phyloP scores from a whole-genome alignment of 352 stramenopile genomes.

The Globisporangium megalacanthum region DNA sequence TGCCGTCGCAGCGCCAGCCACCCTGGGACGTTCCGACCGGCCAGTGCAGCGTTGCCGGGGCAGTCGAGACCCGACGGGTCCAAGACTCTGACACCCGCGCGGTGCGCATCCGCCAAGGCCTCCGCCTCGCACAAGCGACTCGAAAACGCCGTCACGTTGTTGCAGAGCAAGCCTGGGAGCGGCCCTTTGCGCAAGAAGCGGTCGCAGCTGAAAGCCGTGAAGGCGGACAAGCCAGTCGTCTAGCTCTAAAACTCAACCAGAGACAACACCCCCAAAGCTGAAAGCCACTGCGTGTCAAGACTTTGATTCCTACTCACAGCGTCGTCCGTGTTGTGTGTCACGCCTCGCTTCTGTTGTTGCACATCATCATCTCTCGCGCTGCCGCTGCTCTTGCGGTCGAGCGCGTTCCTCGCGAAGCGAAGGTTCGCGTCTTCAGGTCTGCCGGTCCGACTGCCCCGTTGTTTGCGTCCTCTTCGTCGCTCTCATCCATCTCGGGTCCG shows the following conservation, averaged over 20 bases:
- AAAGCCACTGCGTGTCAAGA: too few relatives aligned
- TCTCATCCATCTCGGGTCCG: slow-evolving; percentile 6
- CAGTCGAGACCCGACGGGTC: background rate
- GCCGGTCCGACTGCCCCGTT: background rate
- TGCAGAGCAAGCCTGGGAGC: background rate
- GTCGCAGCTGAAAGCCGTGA: slow-evolving; percentile 2
- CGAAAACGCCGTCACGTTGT: background rate
- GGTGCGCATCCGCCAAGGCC: slow-evolving; percentile 23
- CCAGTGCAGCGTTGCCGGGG: background rate
- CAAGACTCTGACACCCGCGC: slow-evolving; percentile 1
- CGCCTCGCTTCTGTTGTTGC: slow-evolving; percentile 10
- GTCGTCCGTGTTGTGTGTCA: background rate
- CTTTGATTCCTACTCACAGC: background rate
- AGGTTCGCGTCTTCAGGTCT: too few relatives aligned
- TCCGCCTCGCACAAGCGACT: background rate
- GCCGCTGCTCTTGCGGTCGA: background rate
- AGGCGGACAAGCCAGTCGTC: background rate
- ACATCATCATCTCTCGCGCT: slow-evolving; percentile 6
- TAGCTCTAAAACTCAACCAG: background rate
- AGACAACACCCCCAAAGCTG: too few relatives aligned
- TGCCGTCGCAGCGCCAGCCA: slow-evolving; percentile 9
- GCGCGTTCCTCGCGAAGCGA: background rate
- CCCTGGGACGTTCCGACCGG: slow-evolving; percentile 2
- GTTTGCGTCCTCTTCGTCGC: slow-evolving; percentile 1
- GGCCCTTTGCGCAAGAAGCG: background rate